Evolutionary conservation across 441 rosid species (phyloP), one percentile per base, ranked within the genome.

Genomic region (Aquilaria agallochum): DNA sequence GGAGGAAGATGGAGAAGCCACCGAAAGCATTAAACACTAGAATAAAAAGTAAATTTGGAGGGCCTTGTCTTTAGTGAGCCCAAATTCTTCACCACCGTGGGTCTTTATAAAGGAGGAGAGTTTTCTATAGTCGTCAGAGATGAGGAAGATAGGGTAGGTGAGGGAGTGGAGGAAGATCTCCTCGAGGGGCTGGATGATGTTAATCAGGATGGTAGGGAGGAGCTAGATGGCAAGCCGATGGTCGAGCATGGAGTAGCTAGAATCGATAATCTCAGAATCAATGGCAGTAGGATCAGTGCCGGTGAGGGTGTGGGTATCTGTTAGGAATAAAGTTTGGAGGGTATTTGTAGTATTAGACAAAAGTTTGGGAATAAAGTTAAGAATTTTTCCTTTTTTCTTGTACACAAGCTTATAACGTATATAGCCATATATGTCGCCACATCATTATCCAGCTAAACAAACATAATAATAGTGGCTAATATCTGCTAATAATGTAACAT

Each of bases 131-230:
- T 54, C 80, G 31, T 84, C 86, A 20, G 83, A 68, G 34, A 81
- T 77, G 2, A 92, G 73, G 48, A 72, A 64, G 53, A 50, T 71
- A 31, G 98, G 98, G 74, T 89, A 92, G 0, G 85, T 20, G 67
- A 87, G 89, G 1, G 98, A 84, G 73, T 89, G 98, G 55, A 92
- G 84, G 50, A 92, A 84, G 55, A 92, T 73, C 73, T 87, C 98
- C 9, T 74, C 85, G 0, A 92, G 72, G 5, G 98, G 98, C 50
- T 84, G 96, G 3, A 75, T 20, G 36, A 71, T 36, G 14, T 80
- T 80, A 51, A 84, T 60, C 0, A 67, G 68, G 31, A 74, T 5
- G 11, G 87, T 78, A 40, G 98, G 98, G 30, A 85, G 76, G 62
- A 92, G 53, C 70, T 81, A 86, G 53, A 89, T 52, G 12, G 78